Evolutionary conservation across 805 yeast genomes (phyloP).

Genomic region (Barnettozyma sucrosica): DNA sequence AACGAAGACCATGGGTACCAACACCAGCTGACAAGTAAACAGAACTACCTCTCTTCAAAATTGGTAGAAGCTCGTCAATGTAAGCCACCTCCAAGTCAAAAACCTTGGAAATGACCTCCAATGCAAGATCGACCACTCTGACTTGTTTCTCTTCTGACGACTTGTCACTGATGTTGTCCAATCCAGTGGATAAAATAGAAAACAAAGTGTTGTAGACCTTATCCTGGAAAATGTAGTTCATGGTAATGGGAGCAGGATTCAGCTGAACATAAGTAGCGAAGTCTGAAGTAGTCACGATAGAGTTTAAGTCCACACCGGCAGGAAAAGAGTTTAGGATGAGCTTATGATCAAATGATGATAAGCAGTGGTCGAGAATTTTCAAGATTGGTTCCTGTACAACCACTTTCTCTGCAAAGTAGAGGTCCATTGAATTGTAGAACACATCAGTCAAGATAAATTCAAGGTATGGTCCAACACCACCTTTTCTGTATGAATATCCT

Average conservation of each 20-base stretch:
- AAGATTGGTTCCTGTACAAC: conserved; percentile 52
- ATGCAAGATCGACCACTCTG: conserved; percentile 33
- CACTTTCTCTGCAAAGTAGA: conserved; percentile 30
- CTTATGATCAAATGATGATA: conserved; percentile 46
- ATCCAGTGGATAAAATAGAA: conserved; percentile 49
- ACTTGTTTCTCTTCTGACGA: conserved; percentile 29
- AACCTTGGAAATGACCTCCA: conserved; percentile 40
- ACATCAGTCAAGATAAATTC: conserved; percentile 68
- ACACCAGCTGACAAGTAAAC: conserved; percentile 28
- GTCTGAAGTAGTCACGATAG: conserved; percentile 37
- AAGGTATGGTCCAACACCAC: conserved; percentile 76
- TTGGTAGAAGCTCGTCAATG: conserved; percentile 47
- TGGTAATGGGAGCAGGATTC: conserved; percentile 63
- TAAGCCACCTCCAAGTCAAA: conserved; percentile 55
- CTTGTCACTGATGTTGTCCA: conserved; percentile 46
- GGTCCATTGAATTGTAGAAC: conserved; percentile 45
- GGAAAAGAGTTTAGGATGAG: conserved; percentile 49
- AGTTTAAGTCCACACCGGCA: conserved; percentile 44
- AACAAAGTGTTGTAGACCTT: conserved; percentile 53
- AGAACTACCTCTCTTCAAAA: conserved; percentile 35
- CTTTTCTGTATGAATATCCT: conserved; percentile 54
- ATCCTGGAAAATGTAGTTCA: conserved; percentile 59
- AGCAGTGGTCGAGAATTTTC: conserved; percentile 41
- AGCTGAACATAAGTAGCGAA: conserved; percentile 48
- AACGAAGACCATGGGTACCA: conserved; percentile 55